phyloP scores from a whole-genome alignment of 2,329 filamentous ascomycete species.

The Spiromastix sp. region DNA sequence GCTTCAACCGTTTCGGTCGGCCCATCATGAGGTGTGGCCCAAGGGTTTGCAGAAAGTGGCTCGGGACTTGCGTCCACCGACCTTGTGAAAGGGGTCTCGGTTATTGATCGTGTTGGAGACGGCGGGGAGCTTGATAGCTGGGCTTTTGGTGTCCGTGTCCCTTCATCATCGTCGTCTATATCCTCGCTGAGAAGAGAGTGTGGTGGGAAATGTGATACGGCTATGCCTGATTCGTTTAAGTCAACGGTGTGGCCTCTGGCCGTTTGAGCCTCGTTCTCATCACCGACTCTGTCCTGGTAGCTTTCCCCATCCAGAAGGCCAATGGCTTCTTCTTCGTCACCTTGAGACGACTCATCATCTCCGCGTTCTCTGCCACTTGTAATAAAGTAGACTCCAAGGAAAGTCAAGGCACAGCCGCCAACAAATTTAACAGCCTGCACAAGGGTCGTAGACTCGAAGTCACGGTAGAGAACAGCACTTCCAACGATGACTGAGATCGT shows the following conservation, averaged over 20 bases:
- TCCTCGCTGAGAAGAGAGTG: constrained; percentile 25
- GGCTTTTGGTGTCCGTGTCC: constrained; percentile 23
- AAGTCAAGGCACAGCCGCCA: constrained; percentile 82
- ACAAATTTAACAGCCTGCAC: constrained; percentile 74
- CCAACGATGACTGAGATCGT: constrained; percentile 92
- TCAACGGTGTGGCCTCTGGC: constrained; percentile 11
- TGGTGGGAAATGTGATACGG: constrained; percentile 17
- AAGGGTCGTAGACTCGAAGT: constrained; percentile 74
- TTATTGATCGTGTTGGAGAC: constrained; percentile 24
- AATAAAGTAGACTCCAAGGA: constrained; percentile 94
- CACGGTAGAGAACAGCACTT: constrained; percentile 84
- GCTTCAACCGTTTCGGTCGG: constrained; percentile 11
- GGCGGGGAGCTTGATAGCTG: constrained; percentile 22
- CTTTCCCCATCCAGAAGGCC: constrained; percentile 29
- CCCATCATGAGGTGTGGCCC: constrained; percentile 21
- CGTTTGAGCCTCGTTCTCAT: constrained; percentile 13
- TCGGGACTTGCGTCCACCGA: constrained; percentile 17
- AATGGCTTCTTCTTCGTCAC: constrained; percentile 49
- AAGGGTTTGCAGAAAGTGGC: constrained; percentile 28
- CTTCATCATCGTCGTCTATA: constrained; percentile 23
- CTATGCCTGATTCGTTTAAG: neutral
- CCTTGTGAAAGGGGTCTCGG: constrained; percentile 20
- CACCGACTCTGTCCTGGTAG: constrained; percentile 25
- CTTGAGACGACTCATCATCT: constrained; percentile 52
- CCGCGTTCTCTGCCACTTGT: constrained; percentile 64